Evolutionary conservation across 805 yeast species (phyloP), one percentile per base, ranked within the genome.

Genomic region (Kodamaea laetipori): DNA sequence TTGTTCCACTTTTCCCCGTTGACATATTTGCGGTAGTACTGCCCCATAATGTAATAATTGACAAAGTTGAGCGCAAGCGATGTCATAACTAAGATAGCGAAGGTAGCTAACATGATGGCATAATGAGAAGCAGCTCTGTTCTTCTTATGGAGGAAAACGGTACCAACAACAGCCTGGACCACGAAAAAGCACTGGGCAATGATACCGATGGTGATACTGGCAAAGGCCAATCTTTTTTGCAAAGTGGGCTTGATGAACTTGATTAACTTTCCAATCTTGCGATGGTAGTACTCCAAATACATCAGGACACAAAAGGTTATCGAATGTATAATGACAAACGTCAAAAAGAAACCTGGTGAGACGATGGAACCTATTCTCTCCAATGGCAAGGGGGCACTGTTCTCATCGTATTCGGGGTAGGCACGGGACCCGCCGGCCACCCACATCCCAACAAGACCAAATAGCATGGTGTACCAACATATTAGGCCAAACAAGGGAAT

Each of bases 21-120:
- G 32, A 58, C 64, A 38, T 57, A 59, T 39, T 56, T 54, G n/a
- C 48, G 48, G 46, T 56, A 58, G 45, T 58, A 59, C 40, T 57
- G 60, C 15, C 64, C 64, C 64, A 59, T 57, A 41, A 59, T 57
- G 45, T 57, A 59, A 40, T 59, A 59, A 39, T 59, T 59, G 43
- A 55, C 50, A 43, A 59, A 59, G 48, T 59, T 59, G 31, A 59
- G 50, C 2, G 58, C 56, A 30, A 59, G 50, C 3, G 62, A 56
- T 2, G 57, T 39, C 56, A 59, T 51, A 3, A 59, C 51, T 28
- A 59, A 49, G n/a, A 59, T 47, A 5, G 57, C 62, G 46, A 59
- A 59, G 4, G 54, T 49, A 8, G 60, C 63, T 25, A 58, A 48
- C 23, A 57, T 41, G 8, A 51, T 50, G 10, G 61, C 63, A 28